A percentile compares a stretch with the other conserved stretches of the same genome.
These are phyloP conservation scores for Rehmannia glutinosa DNA, from an alignment of 257 asterid species.

Conservation along the genomic window DNA sequence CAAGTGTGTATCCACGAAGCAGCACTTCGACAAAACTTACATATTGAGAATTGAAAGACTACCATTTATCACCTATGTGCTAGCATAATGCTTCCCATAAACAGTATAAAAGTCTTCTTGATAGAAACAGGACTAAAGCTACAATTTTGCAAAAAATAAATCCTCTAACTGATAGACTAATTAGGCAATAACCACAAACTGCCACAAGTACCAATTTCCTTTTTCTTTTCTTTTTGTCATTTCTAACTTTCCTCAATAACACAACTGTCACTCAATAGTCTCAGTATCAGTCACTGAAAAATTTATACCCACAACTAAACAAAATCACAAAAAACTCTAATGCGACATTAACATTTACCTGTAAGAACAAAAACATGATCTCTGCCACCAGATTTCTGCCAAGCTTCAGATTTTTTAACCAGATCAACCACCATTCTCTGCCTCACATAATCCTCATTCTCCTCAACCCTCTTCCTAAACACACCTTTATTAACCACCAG, in stretches of 20 bases:
- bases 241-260: not conserved
- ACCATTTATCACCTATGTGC: constrained; percentile 1
- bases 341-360: constrained; percentile 36
- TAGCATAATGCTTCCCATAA: not conserved
- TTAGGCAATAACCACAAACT: too few relatives aligned
- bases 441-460: constrained; percentile 83
- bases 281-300: not conserved
- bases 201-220: too few relatives aligned
- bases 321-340: not conserved
- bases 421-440: constrained; percentile 68
- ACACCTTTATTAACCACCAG: constrained; percentile 62
- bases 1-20: too few relatives aligned
- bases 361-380: constrained; percentile 93
- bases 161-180: too few relatives aligned
- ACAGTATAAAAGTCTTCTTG: too few relatives aligned
- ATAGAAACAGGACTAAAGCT: too few relatives aligned
- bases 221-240: too few relatives aligned
- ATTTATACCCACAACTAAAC: not conserved
- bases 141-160: too few relatives aligned
- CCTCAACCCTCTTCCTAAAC: constrained; percentile 74
- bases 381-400: constrained; percentile 90
- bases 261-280: not conserved
- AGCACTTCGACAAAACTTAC: too few relatives aligned
- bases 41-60: not conserved
- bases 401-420: constrained; percentile 65